These are phyloP conservation scores for Hemisphaericaspora xylofermentans DNA, from an alignment of 1,139 yeast species.

Conservation along the genomic window DNA sequence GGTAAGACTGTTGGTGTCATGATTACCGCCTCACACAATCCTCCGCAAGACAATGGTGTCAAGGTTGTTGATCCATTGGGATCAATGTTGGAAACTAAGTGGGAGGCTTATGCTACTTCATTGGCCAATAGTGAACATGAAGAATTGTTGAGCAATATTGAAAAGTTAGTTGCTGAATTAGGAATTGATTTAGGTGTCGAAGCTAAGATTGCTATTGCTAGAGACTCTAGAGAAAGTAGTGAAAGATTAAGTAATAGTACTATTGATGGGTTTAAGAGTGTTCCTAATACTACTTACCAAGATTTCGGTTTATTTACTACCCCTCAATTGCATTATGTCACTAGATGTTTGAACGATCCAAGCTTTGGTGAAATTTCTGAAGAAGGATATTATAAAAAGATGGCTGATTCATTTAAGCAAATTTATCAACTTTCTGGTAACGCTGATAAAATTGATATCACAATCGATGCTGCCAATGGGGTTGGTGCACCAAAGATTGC, in stretches of 20 bases:
- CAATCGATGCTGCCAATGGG: constrained; percentile 91
- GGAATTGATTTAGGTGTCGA: constrained; percentile 37
- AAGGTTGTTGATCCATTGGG: constrained; percentile 93
- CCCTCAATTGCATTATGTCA: constrained; percentile 90
- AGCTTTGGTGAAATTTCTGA: constrained; percentile 65
- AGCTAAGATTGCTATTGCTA: constrained; percentile 54
- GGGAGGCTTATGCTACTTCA: constrained; percentile 83
- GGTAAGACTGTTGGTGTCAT: constrained; percentile 83
- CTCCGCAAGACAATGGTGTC: constrained; percentile 95
- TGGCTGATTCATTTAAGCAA: constrained; percentile 42
- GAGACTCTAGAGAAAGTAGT: constrained; percentile 80
- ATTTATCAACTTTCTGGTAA: constrained; percentile 27
- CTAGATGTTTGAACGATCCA: constrained; percentile 65
- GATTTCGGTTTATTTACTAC: constrained; percentile 82
- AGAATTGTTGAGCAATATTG: constrained; percentile 27
- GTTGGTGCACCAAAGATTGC: constrained; percentile 82
- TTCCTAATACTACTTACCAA: constrained; percentile 42
- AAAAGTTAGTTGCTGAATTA: constrained; percentile 29
- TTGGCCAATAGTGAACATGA: constrained; percentile 70
- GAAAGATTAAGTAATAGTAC: constrained; percentile 62
- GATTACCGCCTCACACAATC: constrained; percentile 98
- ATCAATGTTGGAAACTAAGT: constrained; percentile 79
- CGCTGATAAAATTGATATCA: constrained; percentile 41
- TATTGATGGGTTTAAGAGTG: constrained; percentile 61
- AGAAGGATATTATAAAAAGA: constrained; percentile 68